Percentiles rank a stretch among this genome's conserved stretches.
Evolutionary conservation across 2,329 filamentous ascomycete species (phyloP).

Genomic region (Cryphonectria radicalis): DNA sequence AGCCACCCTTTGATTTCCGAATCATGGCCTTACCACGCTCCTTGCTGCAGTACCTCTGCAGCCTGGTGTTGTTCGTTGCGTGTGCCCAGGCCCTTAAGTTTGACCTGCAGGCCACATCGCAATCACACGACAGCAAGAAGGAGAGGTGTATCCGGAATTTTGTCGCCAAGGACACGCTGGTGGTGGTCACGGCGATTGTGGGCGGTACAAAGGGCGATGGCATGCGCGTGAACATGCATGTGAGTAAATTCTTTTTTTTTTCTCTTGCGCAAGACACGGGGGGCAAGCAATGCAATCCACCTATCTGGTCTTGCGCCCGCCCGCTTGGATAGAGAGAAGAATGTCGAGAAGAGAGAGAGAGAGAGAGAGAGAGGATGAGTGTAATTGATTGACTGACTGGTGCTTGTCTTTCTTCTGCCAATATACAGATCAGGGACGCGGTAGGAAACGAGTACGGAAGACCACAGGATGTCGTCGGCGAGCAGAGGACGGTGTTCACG

Average conservation of each 20-base stretch:
- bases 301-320: no score
- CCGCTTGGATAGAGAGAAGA: no score
- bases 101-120: conserved; percentile 75
- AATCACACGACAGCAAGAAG: conserved; percentile 62
- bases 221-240: conserved; percentile 91
- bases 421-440: conserved; percentile 82
- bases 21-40: conserved; percentile 56
- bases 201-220: conserved; percentile 89
- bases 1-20: background rate
- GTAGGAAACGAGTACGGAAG: conserved; percentile 95
- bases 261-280: background rate
- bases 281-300: background rate
- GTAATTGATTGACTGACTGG: background rate
- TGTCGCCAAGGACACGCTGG: conserved; percentile 86
- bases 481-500: conserved; percentile 92
- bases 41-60: conserved; percentile 62
- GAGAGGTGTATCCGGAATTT: conserved; percentile 97
- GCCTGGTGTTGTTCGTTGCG: conserved; percentile 59
- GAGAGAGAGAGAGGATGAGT: conserved; percentile 11
- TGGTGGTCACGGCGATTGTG: conserved; percentile 91
- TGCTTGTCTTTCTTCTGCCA: conserved; percentile 5
- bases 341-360: background rate
- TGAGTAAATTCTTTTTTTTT: conserved; percentile 47
- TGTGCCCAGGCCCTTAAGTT: conserved; percentile 81
- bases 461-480: conserved; percentile 88